A percentile compares a stretch with the other conserved stretches of the same genome.
phyloP scores from a whole-genome alignment of 2,329 filamentous ascomycete genomes.

The Neofusicoccum umdonicola region DNA sequence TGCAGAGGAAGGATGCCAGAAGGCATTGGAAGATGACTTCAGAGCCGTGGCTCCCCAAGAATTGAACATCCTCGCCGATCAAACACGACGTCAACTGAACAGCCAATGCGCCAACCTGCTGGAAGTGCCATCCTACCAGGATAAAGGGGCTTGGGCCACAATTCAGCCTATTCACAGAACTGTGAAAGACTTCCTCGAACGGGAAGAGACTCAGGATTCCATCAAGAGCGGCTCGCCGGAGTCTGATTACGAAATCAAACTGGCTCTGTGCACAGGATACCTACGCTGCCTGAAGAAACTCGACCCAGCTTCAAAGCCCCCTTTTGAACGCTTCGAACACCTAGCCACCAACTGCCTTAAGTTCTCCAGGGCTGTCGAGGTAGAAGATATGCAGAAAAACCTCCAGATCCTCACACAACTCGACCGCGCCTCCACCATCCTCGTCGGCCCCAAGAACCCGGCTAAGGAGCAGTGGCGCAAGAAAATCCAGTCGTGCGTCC shows the following conservation, averaged over 20 bases:
- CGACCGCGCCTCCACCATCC: neutral
- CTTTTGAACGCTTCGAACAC: neutral
- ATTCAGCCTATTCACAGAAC: constrained; percentile 21
- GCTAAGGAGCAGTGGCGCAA: neutral
- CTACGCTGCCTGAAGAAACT: constrained; percentile 3
- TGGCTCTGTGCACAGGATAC: neutral
- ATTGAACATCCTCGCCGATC: neutral
- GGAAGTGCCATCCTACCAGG: constrained; percentile 2
- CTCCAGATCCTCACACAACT: neutral
- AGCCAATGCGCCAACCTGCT: constrained; percentile 21
- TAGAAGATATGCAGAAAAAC: neutral
- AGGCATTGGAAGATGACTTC: constrained; percentile 4
- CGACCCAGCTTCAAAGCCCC: neutral
- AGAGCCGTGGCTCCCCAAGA: neutral
- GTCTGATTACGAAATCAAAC: neutral
- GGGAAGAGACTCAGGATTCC: neutral
- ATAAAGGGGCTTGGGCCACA: neutral
- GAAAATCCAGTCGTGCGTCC: neutral
- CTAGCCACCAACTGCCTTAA: neutral
- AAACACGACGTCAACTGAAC: constrained; percentile 15
- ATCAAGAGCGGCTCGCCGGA: neutral
- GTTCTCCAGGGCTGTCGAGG: neutral
- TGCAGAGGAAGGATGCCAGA: constrained; percentile 18
- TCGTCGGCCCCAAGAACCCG: neutral
- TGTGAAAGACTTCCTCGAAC: constrained; percentile 20